Evolutionary conservation across 352 stramenopile genomes (phyloP), one percentile per base, ranked within the genome.

Genomic region (Pythium chondricola): DNA sequence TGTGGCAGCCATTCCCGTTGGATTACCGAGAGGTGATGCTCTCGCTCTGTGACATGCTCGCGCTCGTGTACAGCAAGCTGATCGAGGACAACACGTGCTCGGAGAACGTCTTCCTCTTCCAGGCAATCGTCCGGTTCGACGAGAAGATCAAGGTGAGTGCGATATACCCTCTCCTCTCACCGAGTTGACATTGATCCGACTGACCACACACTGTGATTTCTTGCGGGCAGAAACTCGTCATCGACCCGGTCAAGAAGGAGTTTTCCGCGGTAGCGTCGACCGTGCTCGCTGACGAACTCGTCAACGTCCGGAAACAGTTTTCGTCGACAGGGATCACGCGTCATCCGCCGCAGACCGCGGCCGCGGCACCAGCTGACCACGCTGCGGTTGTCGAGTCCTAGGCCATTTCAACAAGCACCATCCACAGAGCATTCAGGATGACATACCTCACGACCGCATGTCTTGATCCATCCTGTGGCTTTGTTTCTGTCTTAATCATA

Each of bases 1-100:
- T 33, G 14, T 48, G 14, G 14, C 40, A 93, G 82, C 72, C 82
- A 17, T 89, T 93, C 49, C 67, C 76, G 6, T 56, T 93, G 27
- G 82, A 93, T 45, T 90, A 90, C 35, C 77, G 77, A 60, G 75
- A 90, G 56, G 65, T 93, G 14, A 62, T 90, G 57, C 62, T 93
- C 9, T 91, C 79, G 22, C 49, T 91, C 36, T 93, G 76, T 26
- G 82, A 93, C 49, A 87, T 93, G 27, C 63, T 93, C 17, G 69
- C 79, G 20, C 71, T 91, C 35, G 65, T 89, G 48, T 93, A 93
- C 67, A 88, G 71, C 66, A 90, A 90, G 27, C 50, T 93, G 6
- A 63, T 90, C 29, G 82, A 88, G 22, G 67, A 90, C 49, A 84
- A 71, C 42, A 87, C 61, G 62, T 82, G 72, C 26, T 83, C 65